Evolutionary conservation across 108 stramenopile genomes (phyloP), one percentile per base, ranked within the genome.

Genomic region (Schizochytrium sp.): DNA sequence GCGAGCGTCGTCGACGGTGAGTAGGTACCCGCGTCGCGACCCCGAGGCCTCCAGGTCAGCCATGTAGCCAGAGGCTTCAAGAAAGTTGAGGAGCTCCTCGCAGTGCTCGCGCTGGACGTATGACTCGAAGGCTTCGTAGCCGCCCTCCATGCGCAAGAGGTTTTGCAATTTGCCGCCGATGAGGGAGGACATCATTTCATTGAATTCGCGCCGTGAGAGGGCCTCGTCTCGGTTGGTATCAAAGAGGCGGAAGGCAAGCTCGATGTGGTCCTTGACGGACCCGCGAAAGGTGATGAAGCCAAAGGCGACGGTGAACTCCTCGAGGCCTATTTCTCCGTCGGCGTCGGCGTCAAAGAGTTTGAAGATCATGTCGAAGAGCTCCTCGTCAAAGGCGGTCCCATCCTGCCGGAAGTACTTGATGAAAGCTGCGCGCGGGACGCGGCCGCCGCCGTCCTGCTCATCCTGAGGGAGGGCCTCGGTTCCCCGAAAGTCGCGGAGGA

Each of bases 261-360:
- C 76, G 51, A 53, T 23, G n/a, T 53, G n/a, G 76, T 83, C 76
- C 48, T 83, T 47, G 19, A 28, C 76, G 28, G 76, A 83, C 28
- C 76, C 76, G 48, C 76, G 45, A 45, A 45, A 83, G 25, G 51
- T 83, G 48, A 83, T 47, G 48, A 83, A 83, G 28, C 76, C 45
- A 47, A 83, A 53, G 19, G 76, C 51, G 16, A 83, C 76, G 23
- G 23, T 53, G 51, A 83, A 83, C 76, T 83, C 76, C 4, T 47
- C 51, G 8, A 45, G 45, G 51, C 51, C 48, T 43, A 83, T 53
- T 23, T 83, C 51, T 8, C 51, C 76, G 51, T 83, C 76, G n/a
- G 48, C 45, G 51, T 83, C 76, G 45, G 76, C 76, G 28, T 83
- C 76, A 53, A 83, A 83, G 76, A 83, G 76, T 23, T 83, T 47